A percentile compares a stretch with the other conserved stretches of the same genome.
Evolutionary conservation across 2,329 filamentous ascomycete genomes (phyloP).

Genomic region (Fusarium nygamai): DNA sequence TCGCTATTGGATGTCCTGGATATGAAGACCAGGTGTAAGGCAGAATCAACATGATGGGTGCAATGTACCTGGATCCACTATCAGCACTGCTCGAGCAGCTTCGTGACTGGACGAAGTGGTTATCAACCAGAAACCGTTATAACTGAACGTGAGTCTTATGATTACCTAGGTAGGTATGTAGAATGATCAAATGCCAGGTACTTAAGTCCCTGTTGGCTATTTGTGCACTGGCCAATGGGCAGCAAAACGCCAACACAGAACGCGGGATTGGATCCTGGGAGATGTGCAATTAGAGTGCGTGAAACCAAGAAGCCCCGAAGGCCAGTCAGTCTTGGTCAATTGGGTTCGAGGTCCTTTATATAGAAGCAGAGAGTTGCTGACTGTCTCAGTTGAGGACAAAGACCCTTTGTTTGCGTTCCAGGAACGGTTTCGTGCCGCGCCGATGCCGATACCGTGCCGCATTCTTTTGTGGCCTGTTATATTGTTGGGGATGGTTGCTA

Average conservation of each 20-base stretch:
- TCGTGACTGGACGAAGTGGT: background rate
- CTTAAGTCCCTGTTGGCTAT: conserved; percentile 2
- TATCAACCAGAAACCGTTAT: background rate
- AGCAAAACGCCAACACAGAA: conserved; percentile 21
- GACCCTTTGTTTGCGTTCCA: background rate
- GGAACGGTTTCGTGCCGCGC: conserved; percentile 3
- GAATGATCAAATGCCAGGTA: background rate
- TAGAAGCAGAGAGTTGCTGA: background rate
- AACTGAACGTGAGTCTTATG: background rate
- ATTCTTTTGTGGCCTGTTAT: background rate
- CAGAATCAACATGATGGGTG: background rate
- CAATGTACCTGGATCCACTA: conserved; percentile 1
- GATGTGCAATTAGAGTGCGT: conserved; percentile 19
- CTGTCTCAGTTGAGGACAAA: background rate
- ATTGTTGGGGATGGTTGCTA: background rate
- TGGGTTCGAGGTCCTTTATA: background rate
- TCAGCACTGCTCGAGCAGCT: background rate
- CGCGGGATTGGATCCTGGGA: conserved; percentile 26
- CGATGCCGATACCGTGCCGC: background rate
- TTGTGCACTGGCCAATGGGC: conserved; percentile 21
- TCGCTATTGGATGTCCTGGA: background rate
- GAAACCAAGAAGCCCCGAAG: background rate
- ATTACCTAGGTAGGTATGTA: background rate
- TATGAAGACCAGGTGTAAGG: conserved; percentile 18
- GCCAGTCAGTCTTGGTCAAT: background rate